A percentile compares a stretch with the other conserved stretches of the same genome.
Evolutionary conservation across 2,329 filamentous ascomycete genomes (phyloP).

Genomic region (Pezizomycotina sp.): DNA sequence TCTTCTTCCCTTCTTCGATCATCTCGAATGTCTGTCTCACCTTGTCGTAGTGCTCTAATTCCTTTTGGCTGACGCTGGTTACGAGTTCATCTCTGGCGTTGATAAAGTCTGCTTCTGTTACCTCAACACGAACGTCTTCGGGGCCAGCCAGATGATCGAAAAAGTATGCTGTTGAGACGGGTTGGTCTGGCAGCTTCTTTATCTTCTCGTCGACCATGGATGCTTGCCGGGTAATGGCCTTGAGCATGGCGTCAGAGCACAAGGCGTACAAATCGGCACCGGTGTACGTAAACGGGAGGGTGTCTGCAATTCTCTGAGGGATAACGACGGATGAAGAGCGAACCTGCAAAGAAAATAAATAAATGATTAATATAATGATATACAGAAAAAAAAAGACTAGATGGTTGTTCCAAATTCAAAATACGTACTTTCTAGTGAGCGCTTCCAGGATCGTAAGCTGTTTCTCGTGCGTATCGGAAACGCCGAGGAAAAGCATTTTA

Average conservation of each 20-base stretch:
- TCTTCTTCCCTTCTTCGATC: slow-evolving; percentile 26
- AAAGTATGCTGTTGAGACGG: slow-evolving; percentile 75
- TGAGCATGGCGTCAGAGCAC: slow-evolving; percentile 96
- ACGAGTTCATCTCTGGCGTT: slow-evolving; percentile 70
- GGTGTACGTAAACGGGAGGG: slow-evolving; percentile 86
- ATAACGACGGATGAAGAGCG: slow-evolving; percentile 61
- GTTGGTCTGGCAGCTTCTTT: slow-evolving; percentile 31
- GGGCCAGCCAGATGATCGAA: slow-evolving; percentile 80
- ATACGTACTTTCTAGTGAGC: slow-evolving; percentile 70
- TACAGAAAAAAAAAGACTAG: slow-evolving; percentile 4
- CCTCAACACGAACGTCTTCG: slow-evolving; percentile 71
- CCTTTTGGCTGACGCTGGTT: slow-evolving; percentile 69
- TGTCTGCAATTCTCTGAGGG: slow-evolving; percentile 57
- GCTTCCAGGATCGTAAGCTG: slow-evolving; percentile 89
- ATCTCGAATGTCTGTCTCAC: slow-evolving; percentile 67
- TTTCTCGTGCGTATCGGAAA: slow-evolving; percentile 92
- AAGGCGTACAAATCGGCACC: slow-evolving; percentile 94
- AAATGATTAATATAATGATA: neutral
- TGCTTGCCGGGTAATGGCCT: slow-evolving; percentile 86
- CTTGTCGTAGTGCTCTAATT: slow-evolving; percentile 75
- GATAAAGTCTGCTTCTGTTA: slow-evolving; percentile 75
- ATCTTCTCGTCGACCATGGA: slow-evolving; percentile 71
- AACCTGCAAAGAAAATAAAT: slow-evolving; percentile 43
- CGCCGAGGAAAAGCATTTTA: slow-evolving; percentile 94
- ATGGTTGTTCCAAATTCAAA: too few relatives aligned